Conservation (phyloP, 2,329 filamentous ascomycete species). For the Neopestalotiopsis clavispora region DNA sequence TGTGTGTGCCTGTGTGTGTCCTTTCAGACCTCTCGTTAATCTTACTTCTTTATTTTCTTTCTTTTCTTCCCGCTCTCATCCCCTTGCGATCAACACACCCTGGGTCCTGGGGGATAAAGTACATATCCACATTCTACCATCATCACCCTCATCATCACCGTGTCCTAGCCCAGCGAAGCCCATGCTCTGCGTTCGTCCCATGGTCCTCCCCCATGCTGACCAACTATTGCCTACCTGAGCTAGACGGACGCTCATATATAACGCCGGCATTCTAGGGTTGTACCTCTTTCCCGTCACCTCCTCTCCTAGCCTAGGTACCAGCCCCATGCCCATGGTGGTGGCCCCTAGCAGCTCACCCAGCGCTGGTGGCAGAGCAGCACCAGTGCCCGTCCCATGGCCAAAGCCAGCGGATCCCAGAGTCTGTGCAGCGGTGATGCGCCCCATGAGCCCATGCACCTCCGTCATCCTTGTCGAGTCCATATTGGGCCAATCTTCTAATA, state of each 20-base stretch:
- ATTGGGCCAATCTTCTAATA: slow-evolving; percentile 40
- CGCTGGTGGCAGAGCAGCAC: slow-evolving; percentile 36
- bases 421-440: slow-evolving; percentile 34
- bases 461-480: slow-evolving; percentile 34
- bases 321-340: slow-evolving; percentile 14
- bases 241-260: neutral
- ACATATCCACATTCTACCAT: slow-evolving; percentile 6
- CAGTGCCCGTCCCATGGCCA: slow-evolving; percentile 32
- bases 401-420: slow-evolving; percentile 33
- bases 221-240: neutral
- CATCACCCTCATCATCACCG: slow-evolving; percentile 9
- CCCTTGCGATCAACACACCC: neutral
- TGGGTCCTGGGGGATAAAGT: neutral
- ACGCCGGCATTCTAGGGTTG: neutral
- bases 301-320: neutral
- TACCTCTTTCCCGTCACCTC: slow-evolving; percentile 8
- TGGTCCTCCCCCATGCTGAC: slow-evolving; percentile 1
- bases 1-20: neutral
- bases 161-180: neutral
- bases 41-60: neutral
- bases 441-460: slow-evolving; percentile 23
- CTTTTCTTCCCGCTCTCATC: neutral
- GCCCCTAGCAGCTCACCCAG: slow-evolving; percentile 10
- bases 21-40: neutral
- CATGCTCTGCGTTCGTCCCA: neutral